A percentile compares a stretch with the other conserved stretches of the same genome.
Conservation (phyloP, 2,329 filamentous ascomycete genomes). For the Alternaria arbusti region DNA sequence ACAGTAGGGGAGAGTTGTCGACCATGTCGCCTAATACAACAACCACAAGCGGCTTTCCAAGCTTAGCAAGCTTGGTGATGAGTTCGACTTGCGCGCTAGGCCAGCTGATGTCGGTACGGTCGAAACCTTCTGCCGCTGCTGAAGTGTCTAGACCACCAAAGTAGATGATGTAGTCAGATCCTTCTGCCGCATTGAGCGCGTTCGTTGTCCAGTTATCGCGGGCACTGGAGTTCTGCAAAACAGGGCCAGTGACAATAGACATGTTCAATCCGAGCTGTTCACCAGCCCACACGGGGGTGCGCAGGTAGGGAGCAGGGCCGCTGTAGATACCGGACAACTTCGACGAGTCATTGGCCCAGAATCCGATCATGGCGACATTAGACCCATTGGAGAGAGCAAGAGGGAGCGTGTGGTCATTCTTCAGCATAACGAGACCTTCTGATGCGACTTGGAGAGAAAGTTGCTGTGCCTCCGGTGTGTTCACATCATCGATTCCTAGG, state of each 20-base stretch:
- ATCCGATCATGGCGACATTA: conserved; percentile 63
- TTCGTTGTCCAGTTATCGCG: conserved; percentile 22
- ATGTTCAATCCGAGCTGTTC: conserved; percentile 54
- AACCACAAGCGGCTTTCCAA: conserved; percentile 60
- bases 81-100: conserved; percentile 59
- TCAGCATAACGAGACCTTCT: conserved; percentile 58
- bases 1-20: conserved; percentile 59
- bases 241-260: conserved; percentile 28
- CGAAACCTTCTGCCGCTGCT: conserved; percentile 60
- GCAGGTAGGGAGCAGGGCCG: conserved; percentile 63
- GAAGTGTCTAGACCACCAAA: conserved; percentile 62
- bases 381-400: conserved; percentile 46
- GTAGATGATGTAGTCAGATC: conserved; percentile 61
- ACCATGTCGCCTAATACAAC: conserved; percentile 61
- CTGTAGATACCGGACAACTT: conserved; percentile 67
- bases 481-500: conserved; percentile 63
- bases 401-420: conserved; percentile 59
- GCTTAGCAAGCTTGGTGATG: conserved; percentile 55
- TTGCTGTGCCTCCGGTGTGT: conserved; percentile 59
- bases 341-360: conserved; percentile 63
- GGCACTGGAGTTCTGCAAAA: conserved; percentile 18
- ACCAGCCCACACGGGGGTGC: conserved; percentile 61
- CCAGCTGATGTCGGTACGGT: conserved; percentile 61
- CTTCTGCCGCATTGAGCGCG: conserved; percentile 44
- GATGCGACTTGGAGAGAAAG: conserved; percentile 63